phyloP scores from a whole-genome alignment of 805 yeast genomes.

The Candida alai region DNA sequence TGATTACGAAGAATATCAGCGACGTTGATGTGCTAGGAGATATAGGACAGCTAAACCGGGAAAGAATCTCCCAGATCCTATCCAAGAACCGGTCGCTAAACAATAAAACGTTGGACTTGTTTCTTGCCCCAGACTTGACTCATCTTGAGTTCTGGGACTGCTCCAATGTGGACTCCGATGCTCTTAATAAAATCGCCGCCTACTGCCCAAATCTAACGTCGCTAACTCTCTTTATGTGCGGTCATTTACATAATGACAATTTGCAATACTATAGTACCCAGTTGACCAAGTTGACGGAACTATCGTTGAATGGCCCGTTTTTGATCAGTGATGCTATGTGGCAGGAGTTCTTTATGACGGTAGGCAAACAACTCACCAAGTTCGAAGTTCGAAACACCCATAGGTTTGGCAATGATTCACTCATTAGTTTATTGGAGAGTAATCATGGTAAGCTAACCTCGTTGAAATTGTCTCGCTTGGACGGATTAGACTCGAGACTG shows the following conservation, averaged over 20 bases:
- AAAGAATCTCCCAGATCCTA: conserved; percentile 69
- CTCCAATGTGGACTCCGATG: conserved; percentile 64
- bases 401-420: conserved; percentile 65
- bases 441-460: conserved; percentile 52
- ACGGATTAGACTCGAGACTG: conserved; percentile 58
- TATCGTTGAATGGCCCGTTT: conserved; percentile 87
- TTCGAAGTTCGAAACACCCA: conserved; percentile 80
- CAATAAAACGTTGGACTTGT: conserved; percentile 67
- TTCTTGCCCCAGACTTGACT: conserved; percentile 57
- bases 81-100: conserved; percentile 79
- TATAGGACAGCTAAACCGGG: conserved; percentile 69
- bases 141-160: conserved; percentile 87
- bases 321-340: conserved; percentile 72
- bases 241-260: conserved; percentile 79
- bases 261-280: conserved; percentile 59
- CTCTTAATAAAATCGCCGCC: conserved; percentile 67
- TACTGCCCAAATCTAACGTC: conserved; percentile 70
- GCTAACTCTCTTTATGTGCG: conserved; percentile 84
- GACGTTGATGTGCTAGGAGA: conserved; percentile 84
- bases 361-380: conserved; percentile 50
- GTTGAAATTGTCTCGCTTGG: conserved; percentile 64
- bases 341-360: conserved; percentile 64
- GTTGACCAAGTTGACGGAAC: conserved; percentile 47
- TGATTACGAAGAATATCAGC: conserved; percentile 62
- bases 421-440: conserved; percentile 57